Base-by-base conservation (phyloP, 2,329 filamentous ascomycete genomes). In the Calonectria leucothoes region DNA sequence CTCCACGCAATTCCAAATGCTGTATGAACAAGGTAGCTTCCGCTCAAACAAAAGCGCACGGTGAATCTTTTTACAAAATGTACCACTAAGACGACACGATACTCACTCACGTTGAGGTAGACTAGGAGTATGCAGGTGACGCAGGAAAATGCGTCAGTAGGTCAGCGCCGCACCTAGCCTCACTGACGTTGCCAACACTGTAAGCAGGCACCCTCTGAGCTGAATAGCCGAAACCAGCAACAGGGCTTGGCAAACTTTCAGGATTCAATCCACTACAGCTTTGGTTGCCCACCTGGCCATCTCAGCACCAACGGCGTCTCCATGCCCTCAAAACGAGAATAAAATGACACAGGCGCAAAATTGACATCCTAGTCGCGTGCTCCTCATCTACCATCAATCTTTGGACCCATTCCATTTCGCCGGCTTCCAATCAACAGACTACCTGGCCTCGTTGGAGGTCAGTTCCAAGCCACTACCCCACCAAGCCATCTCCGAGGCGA, bases 391-490 rank as follows among this genome's bases (percentile, higher is more conserved):
- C 33, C 52, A 25, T 64, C 35, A 48, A 8, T 45, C 51, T 35
- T 31, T n/a, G 8, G 37, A 35, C 35, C 33, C 37, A 29, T 63
- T 72, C 23, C 57, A 63, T 49, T 68, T 35, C 29, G 37, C 27
- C 61, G 64, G n/a, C 51, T 55, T 33, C 23, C 51, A 33, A 31
- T 55, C 29, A 55, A 29, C 48, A 48, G 35, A 27, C 66, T 23
- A 29, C 31, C 59, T 42, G 17, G 17, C 35, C 66, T 55, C n/a
- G 51, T 20, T 51, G 39, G 29, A 37, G 52, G 27, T 4, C 45
- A 64, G 55, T 17, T 71, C 52, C 65, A 72, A 69, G 72, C 57
- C 64, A 69, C 71, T 49, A 72, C 72, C 72, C 72, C 72, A 72
- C 72, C 63, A 68, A 68, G 57, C 51, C 69, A 69, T 55, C 65